Conservation (phyloP, 768 basidiomycete species). For the Daedalea quercina region DNA sequence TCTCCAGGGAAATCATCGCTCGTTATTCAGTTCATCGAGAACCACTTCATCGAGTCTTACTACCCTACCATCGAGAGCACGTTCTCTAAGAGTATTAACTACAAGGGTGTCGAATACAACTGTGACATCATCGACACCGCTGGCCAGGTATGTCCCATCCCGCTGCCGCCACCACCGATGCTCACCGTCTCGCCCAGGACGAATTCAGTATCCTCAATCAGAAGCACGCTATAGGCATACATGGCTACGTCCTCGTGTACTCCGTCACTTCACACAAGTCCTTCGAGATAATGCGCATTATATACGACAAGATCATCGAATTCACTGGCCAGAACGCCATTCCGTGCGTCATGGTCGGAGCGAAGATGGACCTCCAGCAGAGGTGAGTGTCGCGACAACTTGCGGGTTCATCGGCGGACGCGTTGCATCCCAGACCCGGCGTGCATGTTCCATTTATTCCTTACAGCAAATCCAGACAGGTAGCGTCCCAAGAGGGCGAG, state of each 20-base stretch:
- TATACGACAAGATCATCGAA: slow-evolving; percentile 90
- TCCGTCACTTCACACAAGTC: slow-evolving; percentile 84
- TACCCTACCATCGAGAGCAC: slow-evolving; percentile 94
- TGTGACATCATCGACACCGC: slow-evolving; percentile 98
- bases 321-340: slow-evolving; percentile 80
- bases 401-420: slow-evolving; percentile 1
- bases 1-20: slow-evolving; percentile 85
- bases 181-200: slow-evolving; percentile 45
- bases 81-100: slow-evolving; percentile 76
- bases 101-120: slow-evolving; percentile 87
- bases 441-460: slow-evolving; percentile 24
- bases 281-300: slow-evolving; percentile 91
- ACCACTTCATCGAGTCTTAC: slow-evolving; percentile 86
- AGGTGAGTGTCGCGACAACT: slow-evolving; percentile 43
- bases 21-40: slow-evolving; percentile 88
- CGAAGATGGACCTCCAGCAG: slow-evolving; percentile 77
- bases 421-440: slow-evolving; percentile 11
- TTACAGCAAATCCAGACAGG: slow-evolving; percentile 52
- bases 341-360: slow-evolving; percentile 91
- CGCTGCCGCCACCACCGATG: slow-evolving; percentile 2
- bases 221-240: slow-evolving; percentile 93
- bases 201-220: slow-evolving; percentile 93
- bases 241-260: slow-evolving; percentile 96
- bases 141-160: slow-evolving; percentile 65
- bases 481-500: slow-evolving; percentile 66